phyloP scores from a whole-genome alignment of 805 yeast genomes.

The Pichia phayaonensis region DNA sequence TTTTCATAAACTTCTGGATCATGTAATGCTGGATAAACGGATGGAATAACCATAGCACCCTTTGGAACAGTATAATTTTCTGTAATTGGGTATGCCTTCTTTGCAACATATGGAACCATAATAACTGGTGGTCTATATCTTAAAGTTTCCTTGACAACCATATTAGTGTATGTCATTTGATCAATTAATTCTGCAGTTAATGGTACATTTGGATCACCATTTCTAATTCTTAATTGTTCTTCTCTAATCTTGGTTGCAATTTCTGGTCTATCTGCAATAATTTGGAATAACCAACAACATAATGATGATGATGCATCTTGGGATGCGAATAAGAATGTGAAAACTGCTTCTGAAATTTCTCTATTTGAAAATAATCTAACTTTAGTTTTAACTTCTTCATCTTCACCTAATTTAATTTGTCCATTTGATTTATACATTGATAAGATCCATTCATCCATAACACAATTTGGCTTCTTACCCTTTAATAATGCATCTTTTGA shows the following conservation, averaged over 20 bases:
- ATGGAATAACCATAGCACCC: constrained; percentile 95
- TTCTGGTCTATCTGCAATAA: constrained; percentile 93
- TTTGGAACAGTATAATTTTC: constrained; percentile 87
- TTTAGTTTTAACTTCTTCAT: constrained; percentile 41
- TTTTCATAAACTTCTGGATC: constrained; percentile 95
- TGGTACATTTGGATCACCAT: constrained; percentile 57
- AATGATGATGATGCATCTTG: constrained; percentile 97
- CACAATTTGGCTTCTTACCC: constrained; percentile 78
- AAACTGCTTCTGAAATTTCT: constrained; percentile 93
- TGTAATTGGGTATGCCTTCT: constrained; percentile 76
- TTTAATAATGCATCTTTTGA: constrained; percentile 73
- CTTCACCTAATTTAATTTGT: constrained; percentile 32
- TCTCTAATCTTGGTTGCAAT: constrained; percentile 78
- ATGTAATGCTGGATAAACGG: constrained; percentile 90
- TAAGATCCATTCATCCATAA: constrained; percentile 91
- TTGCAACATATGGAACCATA: constrained; percentile 96
- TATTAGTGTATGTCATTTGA: constrained; percentile 77
- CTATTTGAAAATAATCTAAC: constrained; percentile 79
- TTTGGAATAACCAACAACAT: constrained; percentile 97
- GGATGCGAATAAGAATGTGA: constrained; percentile 94
- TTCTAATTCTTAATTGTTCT: constrained; percentile 82
- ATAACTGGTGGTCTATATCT: constrained; percentile 96
- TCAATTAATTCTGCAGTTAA: constrained; percentile 71
- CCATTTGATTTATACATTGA: constrained; percentile 48
- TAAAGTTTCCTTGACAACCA: constrained; percentile 87